Evolutionary conservation across 129 eudicot species (phyloP).

Genomic region (Saposhnikovia divaricata): DNA sequence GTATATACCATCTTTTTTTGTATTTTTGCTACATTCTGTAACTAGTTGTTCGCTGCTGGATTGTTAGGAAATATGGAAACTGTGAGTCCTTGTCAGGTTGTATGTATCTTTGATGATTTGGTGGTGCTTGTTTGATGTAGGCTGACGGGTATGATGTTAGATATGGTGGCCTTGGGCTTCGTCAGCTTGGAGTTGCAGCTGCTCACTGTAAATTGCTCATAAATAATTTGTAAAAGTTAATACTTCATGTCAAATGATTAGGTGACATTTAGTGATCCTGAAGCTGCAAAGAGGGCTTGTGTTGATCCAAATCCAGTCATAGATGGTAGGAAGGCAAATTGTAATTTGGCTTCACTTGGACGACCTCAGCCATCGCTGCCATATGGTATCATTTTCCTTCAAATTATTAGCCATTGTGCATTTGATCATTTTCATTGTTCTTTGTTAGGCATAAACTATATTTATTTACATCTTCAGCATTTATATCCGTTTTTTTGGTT

Average conservation of each 20-base stretch:
- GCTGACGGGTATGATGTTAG: no score
- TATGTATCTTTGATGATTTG: no score
- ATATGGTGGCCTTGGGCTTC: no score
- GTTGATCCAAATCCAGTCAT: conserved; percentile 16
- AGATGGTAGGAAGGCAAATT: conserved; percentile 14
- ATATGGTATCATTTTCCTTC: conserved; percentile 1
- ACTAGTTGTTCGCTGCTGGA: no score
- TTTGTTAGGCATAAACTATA: not conserved
- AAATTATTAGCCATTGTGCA: not conserved
- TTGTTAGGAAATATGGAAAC: no score
- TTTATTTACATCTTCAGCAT: not conserved
- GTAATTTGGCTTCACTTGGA: conserved; percentile 14
- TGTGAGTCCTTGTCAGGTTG: no score
- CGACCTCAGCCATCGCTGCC: conserved; percentile 7
- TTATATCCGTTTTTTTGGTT: not conserved
- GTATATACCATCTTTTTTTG: no score
- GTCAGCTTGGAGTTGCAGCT: no score
- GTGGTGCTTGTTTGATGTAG: no score
- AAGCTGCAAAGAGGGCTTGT: conserved; percentile 16
- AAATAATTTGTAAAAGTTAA: not conserved
- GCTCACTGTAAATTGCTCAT: no score
- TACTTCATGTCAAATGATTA: conserved; percentile 2
- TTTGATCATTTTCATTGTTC: not conserved
- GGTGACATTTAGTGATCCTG: conserved; percentile 90
- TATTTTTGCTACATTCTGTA: no score